Evolutionary conservation across 2,329 filamentous ascomycete species (phyloP), one percentile per base, ranked within the genome.

Genomic region (Chaetomiaceae sp.): DNA sequence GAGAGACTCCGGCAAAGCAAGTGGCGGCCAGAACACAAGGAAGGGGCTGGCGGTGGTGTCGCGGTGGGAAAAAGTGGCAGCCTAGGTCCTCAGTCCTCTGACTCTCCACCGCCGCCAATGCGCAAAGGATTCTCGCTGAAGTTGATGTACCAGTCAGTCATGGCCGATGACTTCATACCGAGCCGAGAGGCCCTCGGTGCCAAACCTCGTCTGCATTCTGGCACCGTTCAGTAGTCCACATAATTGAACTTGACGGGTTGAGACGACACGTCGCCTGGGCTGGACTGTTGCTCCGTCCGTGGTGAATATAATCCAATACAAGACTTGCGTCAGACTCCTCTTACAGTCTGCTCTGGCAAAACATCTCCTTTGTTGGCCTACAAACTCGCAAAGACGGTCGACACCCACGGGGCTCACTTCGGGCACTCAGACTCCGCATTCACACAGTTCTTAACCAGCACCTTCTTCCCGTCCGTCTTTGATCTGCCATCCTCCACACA

Each of bases 11-110:
- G 23, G 13, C 32, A 21, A 34, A 32, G 27, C 25, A 38, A 18
- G 41, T 45, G 48, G 40, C 32, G 40, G 41, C 41, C 41, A 44
- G 33, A 51, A 32, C 36, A 43, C 48, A 43, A 50, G 21, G 47
- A 49, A 21, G 48, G 32, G 48, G 48, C 48, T 51, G 23, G 21
- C 5, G 29, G 16, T 29, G 41, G 41, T 37, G 14, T 44, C 20
- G 33, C 13, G n/a, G 27, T 32, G 37, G 21, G 16, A 40, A 46
- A 51, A 46, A 40, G 18, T 46, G 48, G 40, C 41, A 45, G 48
- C 48, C 48, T 51, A 30, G 16, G 37, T 18, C 11, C 29, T 14
- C 8, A 18, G 20, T 20, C n/a, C 47, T 16, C 36, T n/a, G 8
- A 23, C 34, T 20, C 45, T 16, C n/a, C 11, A n/a, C n/a, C n/a